phyloP scores from a whole-genome alignment of 176 grass and related monocot species.

The Avena atlantica region DNA sequence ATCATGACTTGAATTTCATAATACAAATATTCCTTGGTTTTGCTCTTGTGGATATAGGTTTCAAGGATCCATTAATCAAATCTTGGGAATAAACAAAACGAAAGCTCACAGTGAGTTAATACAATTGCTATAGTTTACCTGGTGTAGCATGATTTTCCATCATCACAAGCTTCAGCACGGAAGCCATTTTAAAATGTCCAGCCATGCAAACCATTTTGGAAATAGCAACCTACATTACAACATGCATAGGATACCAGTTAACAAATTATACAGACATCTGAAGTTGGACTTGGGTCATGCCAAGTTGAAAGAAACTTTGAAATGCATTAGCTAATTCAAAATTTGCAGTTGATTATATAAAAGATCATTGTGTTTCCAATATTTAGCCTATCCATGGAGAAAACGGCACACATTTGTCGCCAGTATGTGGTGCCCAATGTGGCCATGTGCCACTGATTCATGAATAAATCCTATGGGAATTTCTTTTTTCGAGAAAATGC shows the following conservation, averaged over 20 bases:
- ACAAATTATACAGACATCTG: slow-evolving; percentile 11
- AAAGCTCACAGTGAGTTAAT: slow-evolving; percentile 32
- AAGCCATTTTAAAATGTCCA: slow-evolving; percentile 76
- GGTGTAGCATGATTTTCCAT: slow-evolving; percentile 62
- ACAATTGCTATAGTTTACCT: slow-evolving; percentile 47
- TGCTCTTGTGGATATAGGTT: background rate
- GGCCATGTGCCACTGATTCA: slow-evolving; percentile 24
- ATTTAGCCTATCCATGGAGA: background rate
- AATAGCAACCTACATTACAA: slow-evolving; percentile 54
- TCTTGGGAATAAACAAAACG: slow-evolving; percentile 26
- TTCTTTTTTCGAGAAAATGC: too few relatives aligned
- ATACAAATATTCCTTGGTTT: background rate
- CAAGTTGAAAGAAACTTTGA: background rate
- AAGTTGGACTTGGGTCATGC: slow-evolving; percentile 23
- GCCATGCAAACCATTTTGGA: slow-evolving; percentile 81
- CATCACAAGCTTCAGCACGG: slow-evolving; percentile 73
- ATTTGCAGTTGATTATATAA: slow-evolving; percentile 21
- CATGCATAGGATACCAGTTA: slow-evolving; percentile 28
- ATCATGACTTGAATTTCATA: slow-evolving; percentile 20
- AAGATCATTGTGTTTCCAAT: background rate
- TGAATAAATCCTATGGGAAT: background rate
- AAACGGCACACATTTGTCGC: background rate
- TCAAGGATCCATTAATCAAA: background rate
- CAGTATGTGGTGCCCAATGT: slow-evolving; percentile 6
- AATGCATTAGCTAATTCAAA: background rate